These are phyloP conservation scores for Geotrichum ghanense DNA, from an alignment of 805 yeast genomes.

Conservation along the genomic window DNA sequence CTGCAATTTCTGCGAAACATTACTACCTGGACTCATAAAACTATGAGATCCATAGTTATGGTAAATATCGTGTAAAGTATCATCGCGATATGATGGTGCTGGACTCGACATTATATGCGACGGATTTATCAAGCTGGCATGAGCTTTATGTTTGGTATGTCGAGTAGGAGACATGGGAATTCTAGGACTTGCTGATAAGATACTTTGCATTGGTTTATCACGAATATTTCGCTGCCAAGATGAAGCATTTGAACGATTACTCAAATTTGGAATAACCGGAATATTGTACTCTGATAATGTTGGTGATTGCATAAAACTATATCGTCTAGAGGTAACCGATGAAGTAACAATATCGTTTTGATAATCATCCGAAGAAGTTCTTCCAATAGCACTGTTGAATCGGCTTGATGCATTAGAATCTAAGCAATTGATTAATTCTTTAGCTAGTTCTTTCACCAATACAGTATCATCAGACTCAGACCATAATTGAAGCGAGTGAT, in stretches of 20 bases:
- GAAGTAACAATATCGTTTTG: no score
- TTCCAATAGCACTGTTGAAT: no score
- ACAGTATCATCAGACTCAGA: conserved; percentile 10
- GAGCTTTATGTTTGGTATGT: background rate
- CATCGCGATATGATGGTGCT: background rate
- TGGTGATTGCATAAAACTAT: background rate
- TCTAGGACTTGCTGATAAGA: background rate
- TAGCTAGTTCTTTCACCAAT: conserved; percentile 14
- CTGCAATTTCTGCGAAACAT: no score
- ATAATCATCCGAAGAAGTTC: no score
- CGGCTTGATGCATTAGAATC: background rate
- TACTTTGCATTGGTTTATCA: background rate
- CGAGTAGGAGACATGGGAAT: background rate
- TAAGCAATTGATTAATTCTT: conserved; percentile 8
- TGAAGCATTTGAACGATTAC: background rate
- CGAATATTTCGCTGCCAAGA: background rate
- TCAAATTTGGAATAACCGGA: background rate
- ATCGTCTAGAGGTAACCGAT: no score
- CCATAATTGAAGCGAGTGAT: conserved; percentile 3
- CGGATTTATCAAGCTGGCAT: background rate
- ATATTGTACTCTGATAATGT: background rate
- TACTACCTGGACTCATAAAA: no score
- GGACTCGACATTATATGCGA: background rate
- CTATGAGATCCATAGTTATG: no score
- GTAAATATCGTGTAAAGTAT: no score